Evolutionary conservation across 1,139 yeast genomes (phyloP).

Genomic region (Yamadazyma dushanensis): DNA sequence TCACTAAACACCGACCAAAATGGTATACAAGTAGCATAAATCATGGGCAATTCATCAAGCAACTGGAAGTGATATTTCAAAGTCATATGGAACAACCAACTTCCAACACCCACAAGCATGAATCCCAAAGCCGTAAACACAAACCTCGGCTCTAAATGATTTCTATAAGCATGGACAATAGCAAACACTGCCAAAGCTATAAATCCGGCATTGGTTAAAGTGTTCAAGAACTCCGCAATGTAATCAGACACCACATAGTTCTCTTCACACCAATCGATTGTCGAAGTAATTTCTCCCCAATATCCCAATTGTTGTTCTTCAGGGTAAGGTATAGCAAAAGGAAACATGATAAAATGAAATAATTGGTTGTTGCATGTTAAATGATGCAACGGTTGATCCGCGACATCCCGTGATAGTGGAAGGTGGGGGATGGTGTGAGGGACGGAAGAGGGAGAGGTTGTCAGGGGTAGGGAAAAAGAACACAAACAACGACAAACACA

Average conservation of each 20-base stretch:
- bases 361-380: conserved; percentile 1
- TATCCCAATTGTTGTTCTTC: conserved; percentile 43
- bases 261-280: conserved; percentile 97
- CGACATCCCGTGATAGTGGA: conserved; percentile 2
- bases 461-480: not conserved
- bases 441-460: no score
- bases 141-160: conserved; percentile 70
- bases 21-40: conserved; percentile 94
- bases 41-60: conserved; percentile 96
- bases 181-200: conserved; percentile 69
- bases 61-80: conserved; percentile 83
- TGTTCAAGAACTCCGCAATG: conserved; percentile 86
- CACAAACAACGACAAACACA: no score
- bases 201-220: conserved; percentile 72
- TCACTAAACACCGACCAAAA: conserved; percentile 87
- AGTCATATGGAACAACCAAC: conserved; percentile 97
- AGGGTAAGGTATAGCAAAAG: conserved; percentile 49
- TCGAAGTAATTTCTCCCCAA: conserved; percentile 58
- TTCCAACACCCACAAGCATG: conserved; percentile 85
- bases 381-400: not conserved
- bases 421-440: not conserved
- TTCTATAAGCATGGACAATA: conserved; percentile 56
- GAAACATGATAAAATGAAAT: conserved; percentile 29
- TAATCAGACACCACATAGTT: conserved; percentile 84
- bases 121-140: conserved; percentile 74